phyloP scores from a whole-genome alignment of 208 protist genomes.

The Trypanosoma melophagium region DNA sequence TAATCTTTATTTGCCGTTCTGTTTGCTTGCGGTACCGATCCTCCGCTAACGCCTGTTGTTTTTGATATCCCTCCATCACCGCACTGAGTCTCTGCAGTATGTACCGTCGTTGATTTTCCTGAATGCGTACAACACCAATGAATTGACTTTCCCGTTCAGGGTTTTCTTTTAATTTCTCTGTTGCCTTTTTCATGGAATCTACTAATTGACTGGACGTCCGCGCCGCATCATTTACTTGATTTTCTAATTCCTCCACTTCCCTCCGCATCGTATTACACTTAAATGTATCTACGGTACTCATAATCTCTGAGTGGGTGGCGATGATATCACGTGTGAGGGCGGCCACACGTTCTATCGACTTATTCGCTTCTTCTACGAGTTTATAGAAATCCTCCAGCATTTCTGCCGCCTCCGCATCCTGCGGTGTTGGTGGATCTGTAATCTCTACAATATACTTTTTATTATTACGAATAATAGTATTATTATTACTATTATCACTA shows the following conservation, averaged over 20 bases:
- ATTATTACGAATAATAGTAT: no score
- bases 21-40: slow-evolving; percentile 75
- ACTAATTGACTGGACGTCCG: slow-evolving; percentile 49
- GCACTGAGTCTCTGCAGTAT: slow-evolving; percentile 48
- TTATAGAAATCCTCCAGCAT: slow-evolving; percentile 75
- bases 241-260: slow-evolving; percentile 64
- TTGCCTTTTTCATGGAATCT: slow-evolving; percentile 61
- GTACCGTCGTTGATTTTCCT: slow-evolving; percentile 82
- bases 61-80: slow-evolving; percentile 66
- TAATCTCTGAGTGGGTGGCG: slow-evolving; percentile 67
- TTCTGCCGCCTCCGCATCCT: slow-evolving; percentile 59
- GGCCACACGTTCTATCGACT: slow-evolving; percentile 37
- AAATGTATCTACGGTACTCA: slow-evolving; percentile 62
- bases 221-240: slow-evolving; percentile 41
- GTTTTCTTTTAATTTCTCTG: slow-evolving; percentile 63
- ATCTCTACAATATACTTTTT: no score
- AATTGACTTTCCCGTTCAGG: slow-evolving; percentile 57
- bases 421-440: slow-evolving; percentile 6
- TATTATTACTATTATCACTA: not conserved
- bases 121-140: slow-evolving; percentile 80
- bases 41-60: slow-evolving; percentile 58
- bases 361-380: slow-evolving; percentile 34
- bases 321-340: slow-evolving; percentile 48
- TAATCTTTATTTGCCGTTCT: slow-evolving; percentile 90
- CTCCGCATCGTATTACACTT: slow-evolving; percentile 51